These are phyloP conservation scores for Fusarium bactridioides DNA, from an alignment of 2,329 filamentous ascomycete genomes.

Conservation along the genomic window DNA sequence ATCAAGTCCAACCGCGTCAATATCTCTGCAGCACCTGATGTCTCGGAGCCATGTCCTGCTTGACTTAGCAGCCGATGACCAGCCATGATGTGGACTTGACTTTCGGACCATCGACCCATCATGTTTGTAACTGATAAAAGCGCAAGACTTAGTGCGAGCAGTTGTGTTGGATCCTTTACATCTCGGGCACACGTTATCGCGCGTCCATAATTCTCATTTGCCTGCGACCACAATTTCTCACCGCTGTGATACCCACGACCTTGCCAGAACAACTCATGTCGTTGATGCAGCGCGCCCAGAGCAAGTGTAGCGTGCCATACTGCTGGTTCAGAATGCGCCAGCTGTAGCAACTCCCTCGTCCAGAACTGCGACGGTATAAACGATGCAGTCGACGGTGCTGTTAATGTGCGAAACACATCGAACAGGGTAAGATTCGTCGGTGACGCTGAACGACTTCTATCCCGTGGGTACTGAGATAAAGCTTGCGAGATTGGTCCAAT, in stretches of 20 bases:
- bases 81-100: slow-evolving; percentile 43
- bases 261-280: slow-evolving; percentile 28
- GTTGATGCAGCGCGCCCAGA: slow-evolving; percentile 47
- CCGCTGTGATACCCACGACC: slow-evolving; percentile 1
- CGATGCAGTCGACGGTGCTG: slow-evolving; percentile 39
- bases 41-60: slow-evolving; percentile 15
- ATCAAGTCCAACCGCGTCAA: slow-evolving; percentile 46
- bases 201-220: slow-evolving; percentile 37
- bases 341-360: slow-evolving; percentile 44
- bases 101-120: slow-evolving; percentile 44
- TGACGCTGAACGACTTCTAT: neutral
- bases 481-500: slow-evolving; percentile 43
- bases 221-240: slow-evolving; percentile 28
- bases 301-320: slow-evolving; percentile 48
- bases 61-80: slow-evolving; percentile 41
- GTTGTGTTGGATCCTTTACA: slow-evolving; percentile 37
- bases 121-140: slow-evolving; percentile 45
- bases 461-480: slow-evolving; percentile 29
- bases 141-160: slow-evolving; percentile 46
- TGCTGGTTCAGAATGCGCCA: slow-evolving; percentile 47
- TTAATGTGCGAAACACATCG: slow-evolving; percentile 48
- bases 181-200: slow-evolving; percentile 42
- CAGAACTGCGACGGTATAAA: slow-evolving; percentile 46
- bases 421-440: slow-evolving; percentile 39
- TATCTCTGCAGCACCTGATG: slow-evolving; percentile 33